Evolutionary conservation across 176 grass and related monocot species (phyloP), one percentile per base, ranked within the genome.

Genomic region (Phoenix dactylifera): DNA sequence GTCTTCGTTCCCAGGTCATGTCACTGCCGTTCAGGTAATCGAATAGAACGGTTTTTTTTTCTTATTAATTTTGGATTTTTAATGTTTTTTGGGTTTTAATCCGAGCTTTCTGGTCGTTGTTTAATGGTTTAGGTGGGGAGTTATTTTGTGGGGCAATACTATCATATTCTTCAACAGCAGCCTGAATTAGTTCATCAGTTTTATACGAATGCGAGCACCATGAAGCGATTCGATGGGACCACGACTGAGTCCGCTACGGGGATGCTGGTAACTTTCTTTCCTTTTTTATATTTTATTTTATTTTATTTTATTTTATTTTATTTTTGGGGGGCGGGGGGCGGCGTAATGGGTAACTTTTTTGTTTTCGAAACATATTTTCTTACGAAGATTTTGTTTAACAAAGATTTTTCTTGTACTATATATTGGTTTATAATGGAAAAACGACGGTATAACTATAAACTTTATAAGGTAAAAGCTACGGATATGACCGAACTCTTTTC

Each of bases 121-220:
- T 52, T 55, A 15, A 44, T 44, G 15, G 16, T 29, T 65, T 74
- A 89, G 86, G 70, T 84, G 54, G 77, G 86, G 22, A 74, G 80
- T 59, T 72, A 68, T 62, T 89, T 84, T 65, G 51, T 89, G 6
- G 25, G 58, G 19, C 65, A 82, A 54, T 89, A 89, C 60, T 89
- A 89, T 78, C 73, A 76, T 61, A 79, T 84, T 20, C 77, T 84
- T 26, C 57, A 82, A 26, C 79, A 68, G 70, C 54, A 69, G 55
- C 77, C 86, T 60, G 52, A 81, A 14, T 66, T 78, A 53, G 70
- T 59, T 6, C 57, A 20, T 19, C 62, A 89, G 61, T 89, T 89
- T 77, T 89, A 89, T 70, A 74, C 66, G 6, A 24, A 72, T 18
- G 22, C 25, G 15, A 89, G 86, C 62, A 81, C 74, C 26, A 75